These are phyloP conservation scores for Backusella tarrabulga DNA, from an alignment of 192 early-diverging fungal species.

Conservation along the genomic window DNA sequence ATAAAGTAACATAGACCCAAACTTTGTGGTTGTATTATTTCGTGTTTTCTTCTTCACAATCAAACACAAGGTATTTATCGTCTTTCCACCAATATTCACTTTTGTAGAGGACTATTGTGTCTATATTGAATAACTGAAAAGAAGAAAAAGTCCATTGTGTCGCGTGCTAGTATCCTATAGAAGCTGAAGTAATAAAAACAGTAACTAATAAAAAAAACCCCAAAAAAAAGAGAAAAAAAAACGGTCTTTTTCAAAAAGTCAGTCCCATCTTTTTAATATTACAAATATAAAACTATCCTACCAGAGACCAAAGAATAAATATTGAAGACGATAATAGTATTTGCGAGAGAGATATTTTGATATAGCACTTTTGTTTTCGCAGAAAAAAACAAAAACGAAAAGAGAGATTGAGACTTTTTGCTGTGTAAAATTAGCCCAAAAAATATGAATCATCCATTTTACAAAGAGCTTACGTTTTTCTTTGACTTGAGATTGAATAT, in stretches of 20 bases:
- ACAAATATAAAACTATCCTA: not conserved
- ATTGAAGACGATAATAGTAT: not conserved
- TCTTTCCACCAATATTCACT: not conserved
- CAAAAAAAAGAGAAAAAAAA: not conserved
- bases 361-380: not conserved
- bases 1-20: too few relatives aligned
- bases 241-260: not conserved
- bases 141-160: not conserved
- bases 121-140: not conserved
- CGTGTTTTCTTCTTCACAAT: too few relatives aligned
- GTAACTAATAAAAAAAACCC: not conserved
- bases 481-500: too few relatives aligned
- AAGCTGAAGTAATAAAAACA: not conserved
- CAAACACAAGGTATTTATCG: too few relatives aligned
- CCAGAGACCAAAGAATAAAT: not conserved
- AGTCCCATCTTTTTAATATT: not conserved
- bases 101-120: not conserved
- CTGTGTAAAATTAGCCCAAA: too few relatives aligned
- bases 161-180: not conserved
- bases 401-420: too few relatives aligned
- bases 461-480: too few relatives aligned
- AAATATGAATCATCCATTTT: too few relatives aligned
- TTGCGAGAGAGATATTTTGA: not conserved
- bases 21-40: too few relatives aligned
- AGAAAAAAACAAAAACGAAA: not conserved